Base-by-base conservation (phyloP, 164 flowering plant species). In the Piper longum region DNA sequence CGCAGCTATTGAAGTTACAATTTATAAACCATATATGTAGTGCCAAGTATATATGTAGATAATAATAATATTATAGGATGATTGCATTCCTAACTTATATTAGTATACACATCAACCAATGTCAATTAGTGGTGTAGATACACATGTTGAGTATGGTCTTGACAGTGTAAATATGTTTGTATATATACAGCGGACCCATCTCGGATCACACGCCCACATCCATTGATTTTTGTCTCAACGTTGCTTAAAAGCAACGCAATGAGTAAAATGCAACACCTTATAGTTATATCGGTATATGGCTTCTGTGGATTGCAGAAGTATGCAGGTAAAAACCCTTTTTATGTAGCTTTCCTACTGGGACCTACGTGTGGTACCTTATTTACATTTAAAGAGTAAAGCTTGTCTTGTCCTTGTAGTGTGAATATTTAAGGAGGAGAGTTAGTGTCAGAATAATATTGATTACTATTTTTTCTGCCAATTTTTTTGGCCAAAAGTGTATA, bases 171-270 rank as follows among this genome's bases (percentile, higher is more conserved):
- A 48, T 12, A 5, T 48, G 52, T 48, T 52, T 56, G 59, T 56
- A 9, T 26, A 56, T 17, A 17, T 26, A 19, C 19, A 6, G 59
- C 16, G 59, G 69, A 64, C 17, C 19, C 56, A 14, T 63, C 71
- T 68, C 55, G 71, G 71, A 68, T 68, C 71, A 44, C 57, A 59
- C 64, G 36, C 61, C 58, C 48, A 40, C 59, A 64, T 64, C 58
- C 61, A 4, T 54, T 43, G 40, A 19, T 36, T n/a, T 26, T 44
- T 52, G 45, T 48, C 16, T 41, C 12, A 52, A 11, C 74, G 67
- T 71, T 56, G 68, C 67, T 43, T 72, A 36, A 61, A 67, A 67
- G 71, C 41, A 3, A 67, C 57, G 68, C 17, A 41, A 60, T 13
- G 60, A 57, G 60, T 57, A 18, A 11, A 57, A 57, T 36, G 8